Evolutionary conservation across 495 filamentous ascomycete genomes (phyloP).

Genomic region (Aspergillus sclerotioniger): DNA sequence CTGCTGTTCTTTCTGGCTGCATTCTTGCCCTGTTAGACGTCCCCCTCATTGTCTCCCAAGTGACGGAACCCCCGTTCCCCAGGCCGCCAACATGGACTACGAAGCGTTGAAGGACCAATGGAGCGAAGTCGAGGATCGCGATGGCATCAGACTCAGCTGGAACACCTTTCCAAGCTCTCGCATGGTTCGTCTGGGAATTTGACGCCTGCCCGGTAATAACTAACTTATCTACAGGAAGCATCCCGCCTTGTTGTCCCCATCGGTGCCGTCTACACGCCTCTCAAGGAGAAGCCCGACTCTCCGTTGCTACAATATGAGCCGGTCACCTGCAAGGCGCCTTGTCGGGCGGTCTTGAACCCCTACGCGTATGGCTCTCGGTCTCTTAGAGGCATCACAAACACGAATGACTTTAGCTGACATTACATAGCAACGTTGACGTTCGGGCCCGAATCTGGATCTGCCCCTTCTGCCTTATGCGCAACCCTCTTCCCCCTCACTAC

Average conservation of each 20-base stretch:
- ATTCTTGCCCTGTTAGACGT: slow-evolving; percentile 20
- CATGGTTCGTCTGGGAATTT: slow-evolving; percentile 61
- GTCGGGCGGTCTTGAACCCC: slow-evolving; percentile 93
- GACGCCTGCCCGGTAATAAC: slow-evolving; percentile 11
- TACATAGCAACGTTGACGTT: slow-evolving; percentile 82
- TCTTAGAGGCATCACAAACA: not conserved
- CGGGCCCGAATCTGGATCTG: slow-evolving; percentile 97
- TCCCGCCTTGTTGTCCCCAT: slow-evolving; percentile 96
- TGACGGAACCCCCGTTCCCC: slow-evolving; percentile 27
- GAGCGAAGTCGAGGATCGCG: slow-evolving; percentile 94
- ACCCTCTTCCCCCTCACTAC: slow-evolving; percentile 93
- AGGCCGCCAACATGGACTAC: slow-evolving; percentile 62
- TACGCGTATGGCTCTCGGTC: slow-evolving; percentile 68
- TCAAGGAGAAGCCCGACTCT: slow-evolving; percentile 91
- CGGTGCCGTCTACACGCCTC: slow-evolving; percentile 91
- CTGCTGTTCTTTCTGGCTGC: slow-evolving; percentile 17
- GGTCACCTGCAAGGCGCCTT: slow-evolving; percentile 94
- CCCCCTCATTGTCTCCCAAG: slow-evolving; percentile 23
- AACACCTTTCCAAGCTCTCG: slow-evolving; percentile 98
- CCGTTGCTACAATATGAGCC: slow-evolving; percentile 94
- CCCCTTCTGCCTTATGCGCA: slow-evolving; percentile 95
- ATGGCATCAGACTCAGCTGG: slow-evolving; percentile 97
- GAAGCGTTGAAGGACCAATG: slow-evolving; percentile 92
- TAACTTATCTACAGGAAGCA: slow-evolving; percentile 69
- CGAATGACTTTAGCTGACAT: slow-evolving; percentile 22